Conservation (phyloP, 495 filamentous ascomycete species). For the Platismatia glauca region DNA sequence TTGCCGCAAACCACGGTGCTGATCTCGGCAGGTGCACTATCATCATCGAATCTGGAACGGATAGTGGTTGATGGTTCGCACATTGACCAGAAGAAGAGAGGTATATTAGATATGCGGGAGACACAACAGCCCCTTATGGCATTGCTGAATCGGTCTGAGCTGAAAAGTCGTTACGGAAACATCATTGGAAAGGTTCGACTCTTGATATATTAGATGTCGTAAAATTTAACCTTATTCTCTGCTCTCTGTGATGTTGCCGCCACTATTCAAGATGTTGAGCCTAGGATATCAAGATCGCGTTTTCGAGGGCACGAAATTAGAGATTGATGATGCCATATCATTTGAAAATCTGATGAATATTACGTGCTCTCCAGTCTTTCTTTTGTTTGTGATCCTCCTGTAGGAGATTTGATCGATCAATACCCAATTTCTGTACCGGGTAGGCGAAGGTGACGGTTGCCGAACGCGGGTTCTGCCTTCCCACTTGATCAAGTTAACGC, state of each 20-base stretch:
- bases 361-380: background rate
- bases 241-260: background rate
- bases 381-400: background rate
- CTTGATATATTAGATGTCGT: constrained; percentile 44
- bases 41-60: constrained; percentile 57
- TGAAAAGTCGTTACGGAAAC: constrained; percentile 59
- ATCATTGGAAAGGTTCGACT: constrained; percentile 43
- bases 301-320: background rate
- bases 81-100: constrained; percentile 84
- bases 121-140: constrained; percentile 65
- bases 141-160: constrained; percentile 54
- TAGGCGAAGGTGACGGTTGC: background rate
- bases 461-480: constrained; percentile 10
- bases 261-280: background rate
- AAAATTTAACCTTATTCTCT: background rate
- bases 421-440: background rate
- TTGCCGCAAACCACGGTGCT: background rate
- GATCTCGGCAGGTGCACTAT: constrained; percentile 52
- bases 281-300: background rate
- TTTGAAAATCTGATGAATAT: background rate
- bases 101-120: constrained; percentile 88
- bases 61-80: constrained; percentile 84
- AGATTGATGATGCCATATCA: background rate
- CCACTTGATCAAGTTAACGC: background rate
- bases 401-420: background rate